Evolutionary conservation across 352 stramenopile genomes (phyloP).

Genomic region (Phytopythium litorale): DNA sequence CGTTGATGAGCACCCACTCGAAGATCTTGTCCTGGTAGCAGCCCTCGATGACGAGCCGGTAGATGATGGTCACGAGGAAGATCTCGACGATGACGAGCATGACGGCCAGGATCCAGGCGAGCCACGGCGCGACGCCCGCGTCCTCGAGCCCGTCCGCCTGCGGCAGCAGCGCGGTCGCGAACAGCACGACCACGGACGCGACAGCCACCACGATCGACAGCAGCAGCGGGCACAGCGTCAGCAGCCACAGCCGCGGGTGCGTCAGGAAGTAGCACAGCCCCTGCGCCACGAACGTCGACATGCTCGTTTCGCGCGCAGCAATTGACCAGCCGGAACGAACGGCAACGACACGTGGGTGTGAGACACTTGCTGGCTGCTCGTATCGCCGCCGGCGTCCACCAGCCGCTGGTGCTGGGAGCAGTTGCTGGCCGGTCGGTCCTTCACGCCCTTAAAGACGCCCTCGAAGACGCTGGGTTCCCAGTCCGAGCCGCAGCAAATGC

Average conservation of each 20-base stretch:
- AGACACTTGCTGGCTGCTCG: too few relatives aligned
- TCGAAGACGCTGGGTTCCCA: too few relatives aligned
- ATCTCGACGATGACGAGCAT: slow-evolving; percentile 52
- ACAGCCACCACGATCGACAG: slow-evolving; percentile 40
- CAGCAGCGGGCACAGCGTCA: slow-evolving; percentile 42
- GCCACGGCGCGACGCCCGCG: slow-evolving; percentile 24
- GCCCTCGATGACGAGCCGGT: slow-evolving; percentile 38
- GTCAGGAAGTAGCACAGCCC: slow-evolving; percentile 40
- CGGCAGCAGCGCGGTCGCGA: slow-evolving; percentile 33
- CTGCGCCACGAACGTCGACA: slow-evolving; percentile 30
- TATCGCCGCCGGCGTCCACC: too few relatives aligned
- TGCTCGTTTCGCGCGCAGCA: background rate
- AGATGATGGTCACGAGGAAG: slow-evolving; percentile 52
- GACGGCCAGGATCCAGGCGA: slow-evolving; percentile 48
- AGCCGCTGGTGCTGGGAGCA: too few relatives aligned
- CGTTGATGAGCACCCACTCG: slow-evolving; percentile 35
- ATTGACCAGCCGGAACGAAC: too few relatives aligned
- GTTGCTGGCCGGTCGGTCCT: too few relatives aligned
- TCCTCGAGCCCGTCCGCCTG: slow-evolving; percentile 35
- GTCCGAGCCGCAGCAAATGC: too few relatives aligned
- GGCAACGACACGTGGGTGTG: too few relatives aligned
- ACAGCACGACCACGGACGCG: slow-evolving; percentile 38
- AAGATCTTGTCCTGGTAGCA: slow-evolving; percentile 58
- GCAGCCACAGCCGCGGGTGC: slow-evolving; percentile 41
- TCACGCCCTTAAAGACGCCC: too few relatives aligned